Percentiles rank a stretch among this genome's conserved stretches.
Conservation (phyloP, 176 grass and related monocot species). For the Hsuehochloa calcarea region DNA sequence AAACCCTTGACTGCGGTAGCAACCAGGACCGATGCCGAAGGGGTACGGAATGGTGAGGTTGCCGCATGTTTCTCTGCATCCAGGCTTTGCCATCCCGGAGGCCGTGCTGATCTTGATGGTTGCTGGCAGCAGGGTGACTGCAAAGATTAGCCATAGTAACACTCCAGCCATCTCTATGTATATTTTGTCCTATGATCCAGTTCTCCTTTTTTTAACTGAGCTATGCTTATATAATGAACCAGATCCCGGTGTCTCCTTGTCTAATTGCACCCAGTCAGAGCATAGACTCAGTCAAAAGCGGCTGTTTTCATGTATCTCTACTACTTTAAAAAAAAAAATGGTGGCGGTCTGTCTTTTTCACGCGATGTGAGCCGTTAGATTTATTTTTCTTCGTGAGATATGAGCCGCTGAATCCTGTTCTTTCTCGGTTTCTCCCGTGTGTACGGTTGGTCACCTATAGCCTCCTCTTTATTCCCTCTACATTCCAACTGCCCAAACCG, state of each 20-base stretch:
- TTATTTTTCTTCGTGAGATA: too few relatives aligned
- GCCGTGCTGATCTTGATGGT: slow-evolving; percentile 22
- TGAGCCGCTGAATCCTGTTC: too few relatives aligned
- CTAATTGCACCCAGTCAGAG: background rate
- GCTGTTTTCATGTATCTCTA: too few relatives aligned
- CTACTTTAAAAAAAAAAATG: too few relatives aligned
- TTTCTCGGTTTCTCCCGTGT: too few relatives aligned
- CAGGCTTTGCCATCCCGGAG: slow-evolving; percentile 19
- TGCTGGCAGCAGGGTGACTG: slow-evolving; percentile 21
- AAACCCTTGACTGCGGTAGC: slow-evolving; percentile 4
- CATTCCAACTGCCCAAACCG: too few relatives aligned
- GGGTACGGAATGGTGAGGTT: slow-evolving; percentile 35
- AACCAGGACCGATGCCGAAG: slow-evolving; percentile 39
- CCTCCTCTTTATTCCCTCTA: too few relatives aligned
- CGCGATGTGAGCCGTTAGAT: too few relatives aligned
- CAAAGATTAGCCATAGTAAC: slow-evolving; percentile 15
- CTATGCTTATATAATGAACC: slow-evolving; percentile 23
- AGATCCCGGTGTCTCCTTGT: background rate
- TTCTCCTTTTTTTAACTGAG: background rate
- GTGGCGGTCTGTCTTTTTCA: too few relatives aligned
- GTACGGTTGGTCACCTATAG: too few relatives aligned
- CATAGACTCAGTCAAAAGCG: slow-evolving; percentile 20
- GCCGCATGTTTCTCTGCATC: slow-evolving; percentile 31
- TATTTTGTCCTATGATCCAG: background rate
- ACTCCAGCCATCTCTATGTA: background rate